Percentiles rank a stretch among this genome's conserved stretches.
These are phyloP conservation scores for Pulveroboletus sp. DNA, from an alignment of 768 basidiomycete species.

Conservation along the genomic window DNA sequence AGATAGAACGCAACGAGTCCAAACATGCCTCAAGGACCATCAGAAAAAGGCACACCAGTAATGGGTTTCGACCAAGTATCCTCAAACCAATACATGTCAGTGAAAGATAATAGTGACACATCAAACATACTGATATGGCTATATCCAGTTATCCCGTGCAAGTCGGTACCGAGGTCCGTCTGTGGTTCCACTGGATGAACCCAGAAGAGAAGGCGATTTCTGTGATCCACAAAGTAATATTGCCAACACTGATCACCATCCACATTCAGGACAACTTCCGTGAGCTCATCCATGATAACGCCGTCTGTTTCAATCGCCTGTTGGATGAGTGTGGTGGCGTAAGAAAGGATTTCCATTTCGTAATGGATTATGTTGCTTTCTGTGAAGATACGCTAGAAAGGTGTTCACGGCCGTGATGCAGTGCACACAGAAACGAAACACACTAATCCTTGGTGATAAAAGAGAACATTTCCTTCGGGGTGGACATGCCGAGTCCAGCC, in stretches of 20 bases:
- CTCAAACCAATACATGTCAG: no score
- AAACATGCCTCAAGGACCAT: not conserved
- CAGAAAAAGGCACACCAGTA: no score
- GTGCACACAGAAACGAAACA: not conserved
- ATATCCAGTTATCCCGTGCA: not conserved
- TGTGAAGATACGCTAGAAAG: conserved; percentile 12
- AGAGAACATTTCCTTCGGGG: conserved; percentile 10
- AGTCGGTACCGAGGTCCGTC: not conserved
- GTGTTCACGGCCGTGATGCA: not conserved
- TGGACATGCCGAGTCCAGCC: conserved; percentile 12
- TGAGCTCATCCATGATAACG: conserved; percentile 3
- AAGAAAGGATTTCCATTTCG: not conserved
- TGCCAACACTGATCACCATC: not conserved
- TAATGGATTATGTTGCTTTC: conserved; percentile 2
- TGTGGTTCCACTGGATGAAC: no score
- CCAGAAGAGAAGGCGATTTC: not conserved
- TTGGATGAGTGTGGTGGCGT: conserved; percentile 5
- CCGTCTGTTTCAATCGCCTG: not conserved
- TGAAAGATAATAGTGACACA: no score
- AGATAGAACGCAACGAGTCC: not conserved
- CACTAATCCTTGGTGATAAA: conserved; percentile 13
- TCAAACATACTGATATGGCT: not conserved
- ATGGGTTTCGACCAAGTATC: no score
- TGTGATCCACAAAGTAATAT: conserved; percentile 19
- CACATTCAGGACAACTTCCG: conserved; percentile 10